A percentile compares a stretch with the other conserved stretches of the same genome.
Conservation (phyloP, 2,329 filamentous ascomycete species). For the Ophiostoma sp. region DNA sequence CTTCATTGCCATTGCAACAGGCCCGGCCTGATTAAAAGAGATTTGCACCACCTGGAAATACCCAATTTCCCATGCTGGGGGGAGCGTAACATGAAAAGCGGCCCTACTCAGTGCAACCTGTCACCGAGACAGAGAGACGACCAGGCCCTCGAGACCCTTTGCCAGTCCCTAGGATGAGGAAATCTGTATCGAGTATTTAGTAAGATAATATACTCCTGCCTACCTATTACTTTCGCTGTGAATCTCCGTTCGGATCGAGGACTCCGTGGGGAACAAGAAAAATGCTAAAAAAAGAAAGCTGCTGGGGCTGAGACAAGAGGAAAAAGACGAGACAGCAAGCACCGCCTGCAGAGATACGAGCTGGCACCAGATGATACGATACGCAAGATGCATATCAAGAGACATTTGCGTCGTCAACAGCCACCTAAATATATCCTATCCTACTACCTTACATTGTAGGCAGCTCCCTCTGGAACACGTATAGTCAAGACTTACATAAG, state of each 20-base stretch:
- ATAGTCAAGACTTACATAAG: not conserved
- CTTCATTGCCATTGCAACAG: not conserved
- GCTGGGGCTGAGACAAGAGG: slow-evolving; percentile 9
- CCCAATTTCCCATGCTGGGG: slow-evolving; percentile 22
- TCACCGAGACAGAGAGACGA: not conserved
- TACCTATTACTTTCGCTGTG: not conserved
- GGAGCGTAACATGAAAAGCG: slow-evolving; percentile 9
- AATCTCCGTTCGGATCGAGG: not conserved
- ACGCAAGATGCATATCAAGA: not conserved
- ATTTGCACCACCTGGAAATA: slow-evolving; percentile 14
- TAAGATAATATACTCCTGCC: not conserved
- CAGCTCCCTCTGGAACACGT: not conserved
- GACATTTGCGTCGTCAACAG: slow-evolving; percentile 1
- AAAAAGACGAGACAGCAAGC: not conserved
- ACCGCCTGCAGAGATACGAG: slow-evolving; percentile 1
- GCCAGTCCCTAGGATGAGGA: not conserved
- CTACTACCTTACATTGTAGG: not conserved
- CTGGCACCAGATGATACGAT: not conserved
- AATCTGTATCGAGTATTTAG: not conserved
- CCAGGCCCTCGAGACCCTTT: not conserved
- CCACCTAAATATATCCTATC: slow-evolving; percentile 3
- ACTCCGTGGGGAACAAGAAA: too few relatives aligned
- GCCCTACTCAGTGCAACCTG: slow-evolving; percentile 16
- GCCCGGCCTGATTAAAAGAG: not conserved
- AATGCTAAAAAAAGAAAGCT: slow-evolving; percentile 8